Conservation (phyloP, 345 rosid species). For the Dipteronia sinensis region DNA sequence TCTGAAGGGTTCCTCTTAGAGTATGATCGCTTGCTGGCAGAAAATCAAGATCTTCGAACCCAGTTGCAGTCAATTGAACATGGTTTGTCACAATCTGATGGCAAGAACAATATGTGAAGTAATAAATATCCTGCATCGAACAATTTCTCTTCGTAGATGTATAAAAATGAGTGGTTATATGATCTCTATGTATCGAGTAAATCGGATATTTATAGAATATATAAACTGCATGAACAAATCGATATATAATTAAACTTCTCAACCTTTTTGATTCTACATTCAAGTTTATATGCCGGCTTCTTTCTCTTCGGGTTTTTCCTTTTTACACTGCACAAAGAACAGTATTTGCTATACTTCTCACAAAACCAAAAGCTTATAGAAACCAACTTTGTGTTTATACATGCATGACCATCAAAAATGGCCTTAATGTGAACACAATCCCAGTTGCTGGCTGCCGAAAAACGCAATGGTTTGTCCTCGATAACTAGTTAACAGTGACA, state of each 20-base stretch:
- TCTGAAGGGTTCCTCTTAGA: constrained; percentile 72
- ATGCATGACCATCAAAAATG: background rate
- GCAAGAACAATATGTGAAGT: constrained; percentile 48
- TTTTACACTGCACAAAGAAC: background rate
- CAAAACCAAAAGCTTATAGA: background rate
- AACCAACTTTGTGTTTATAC: background rate
- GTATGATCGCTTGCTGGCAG: constrained; percentile 68
- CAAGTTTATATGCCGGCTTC: no score
- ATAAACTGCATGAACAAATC: constrained; percentile 9
- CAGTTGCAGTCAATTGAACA: constrained; percentile 64
- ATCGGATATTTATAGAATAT: background rate
- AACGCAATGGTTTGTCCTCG: no score
- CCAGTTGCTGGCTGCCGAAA: background rate
- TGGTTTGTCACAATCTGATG: constrained; percentile 36
- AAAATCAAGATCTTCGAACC: constrained; percentile 70
- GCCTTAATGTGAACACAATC: background rate
- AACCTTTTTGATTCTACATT: no score
- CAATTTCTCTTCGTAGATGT: constrained; percentile 5
- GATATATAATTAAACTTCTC: background rate
- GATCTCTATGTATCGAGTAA: constrained; percentile 1
- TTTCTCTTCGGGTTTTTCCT: background rate
- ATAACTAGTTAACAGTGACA: no score
- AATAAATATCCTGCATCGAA: background rate
- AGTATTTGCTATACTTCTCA: background rate
- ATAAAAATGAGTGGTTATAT: background rate